Conservation (phyloP, 2,329 filamentous ascomycete genomes). For the Sclerotinia subarctica region DNA sequence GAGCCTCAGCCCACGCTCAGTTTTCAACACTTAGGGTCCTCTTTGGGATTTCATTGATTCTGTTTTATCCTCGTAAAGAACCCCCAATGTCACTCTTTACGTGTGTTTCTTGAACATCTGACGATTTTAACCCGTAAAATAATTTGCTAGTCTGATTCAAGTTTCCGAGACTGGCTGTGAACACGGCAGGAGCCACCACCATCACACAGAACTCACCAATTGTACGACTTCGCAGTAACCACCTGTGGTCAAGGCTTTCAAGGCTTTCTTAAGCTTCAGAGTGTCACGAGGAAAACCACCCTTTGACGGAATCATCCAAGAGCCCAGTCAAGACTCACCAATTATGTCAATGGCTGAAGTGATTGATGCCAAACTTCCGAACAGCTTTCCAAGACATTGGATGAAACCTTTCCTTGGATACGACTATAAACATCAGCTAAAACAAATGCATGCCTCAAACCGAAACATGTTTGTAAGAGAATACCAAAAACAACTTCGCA, state of each 20-base stretch:
- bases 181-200: background rate
- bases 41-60: background rate
- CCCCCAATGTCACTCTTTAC: background rate
- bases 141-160: background rate
- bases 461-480: background rate
- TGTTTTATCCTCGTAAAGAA: background rate
- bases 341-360: background rate
- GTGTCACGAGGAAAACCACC: background rate
- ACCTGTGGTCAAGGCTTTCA: background rate
- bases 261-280: background rate
- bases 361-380: background rate
- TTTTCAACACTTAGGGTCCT: background rate
- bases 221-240: background rate
- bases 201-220: conserved; percentile 3
- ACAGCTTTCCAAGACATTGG: background rate
- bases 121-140: conserved; percentile 1
- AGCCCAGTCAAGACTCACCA: background rate
- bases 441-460: conserved; percentile 11
- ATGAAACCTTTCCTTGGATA: conserved; percentile 11
- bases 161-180: background rate
- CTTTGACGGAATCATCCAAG: background rate
- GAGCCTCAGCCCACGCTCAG: conserved; percentile 5
- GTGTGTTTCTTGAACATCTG: background rate
- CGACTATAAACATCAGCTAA: conserved; percentile 21
- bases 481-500: conserved; percentile 1